A percentile compares a stretch with the other conserved stretches of the same genome.
phyloP scores from a whole-genome alignment of 139 green algal species.

The Picochlorum sp. region DNA sequence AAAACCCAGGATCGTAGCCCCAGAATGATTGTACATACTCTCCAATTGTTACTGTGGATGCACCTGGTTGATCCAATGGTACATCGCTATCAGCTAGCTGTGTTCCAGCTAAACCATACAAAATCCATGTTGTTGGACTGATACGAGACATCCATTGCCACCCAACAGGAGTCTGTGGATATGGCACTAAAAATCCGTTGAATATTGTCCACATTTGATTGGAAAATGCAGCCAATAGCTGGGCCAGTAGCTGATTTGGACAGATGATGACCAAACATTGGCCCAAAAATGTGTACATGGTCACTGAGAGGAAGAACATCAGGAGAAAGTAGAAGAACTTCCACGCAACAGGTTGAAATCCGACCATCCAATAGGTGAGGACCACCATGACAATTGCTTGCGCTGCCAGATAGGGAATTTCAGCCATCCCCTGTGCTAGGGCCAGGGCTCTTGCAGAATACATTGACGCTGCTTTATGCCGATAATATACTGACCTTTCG shows the following conservation, averaged over 20 bases:
- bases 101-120: conserved; percentile 5
- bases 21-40: conserved; percentile 44
- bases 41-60: conserved; percentile 17
- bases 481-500: conserved; percentile 30
- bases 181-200: conserved; percentile 70
- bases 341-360: conserved; percentile 24
- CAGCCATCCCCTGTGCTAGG: background rate
- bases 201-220: conserved; percentile 46
- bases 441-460: conserved; percentile 16
- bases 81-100: conserved; percentile 23
- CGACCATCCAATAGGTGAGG: conserved; percentile 34
- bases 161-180: conserved; percentile 50
- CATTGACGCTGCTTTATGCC: conserved; percentile 27
- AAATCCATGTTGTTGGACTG: conserved; percentile 43
- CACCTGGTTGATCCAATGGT: conserved; percentile 2
- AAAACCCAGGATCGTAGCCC: conserved; percentile 53
- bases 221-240: conserved; percentile 15
- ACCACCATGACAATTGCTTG: conserved; percentile 26
- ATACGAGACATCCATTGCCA: conserved; percentile 63
- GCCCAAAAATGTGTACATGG: conserved; percentile 25
- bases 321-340: conserved; percentile 32
- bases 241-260: conserved; percentile 28
- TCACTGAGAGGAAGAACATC: conserved; percentile 18
- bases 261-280: conserved; percentile 19
- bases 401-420: conserved; percentile 20